Percentiles rank a stretch among this genome's conserved stretches.
Conservation (phyloP, 2,329 filamentous ascomycete genomes). For the Fusarium domesticum region DNA sequence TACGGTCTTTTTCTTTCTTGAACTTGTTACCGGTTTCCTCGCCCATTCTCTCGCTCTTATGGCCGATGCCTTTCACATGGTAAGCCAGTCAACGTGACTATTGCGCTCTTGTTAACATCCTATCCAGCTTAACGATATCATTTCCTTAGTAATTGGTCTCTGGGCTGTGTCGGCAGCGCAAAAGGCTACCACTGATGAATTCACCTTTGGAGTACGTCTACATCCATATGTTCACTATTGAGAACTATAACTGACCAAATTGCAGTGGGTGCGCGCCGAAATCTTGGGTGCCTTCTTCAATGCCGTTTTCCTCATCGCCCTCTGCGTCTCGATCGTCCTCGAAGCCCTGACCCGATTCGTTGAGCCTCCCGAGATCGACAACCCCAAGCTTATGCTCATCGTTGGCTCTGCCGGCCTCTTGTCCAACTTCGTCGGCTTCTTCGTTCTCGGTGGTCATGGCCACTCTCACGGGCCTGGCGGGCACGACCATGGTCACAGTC, state of each 20-base stretch:
- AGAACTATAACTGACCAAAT: constrained; percentile 20
- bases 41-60: constrained; percentile 91
- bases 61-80: constrained; percentile 98
- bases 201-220: constrained; percentile 81
- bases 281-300: constrained; percentile 96
- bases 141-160: constrained; percentile 85
- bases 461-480: constrained; percentile 69
- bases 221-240: not conserved
- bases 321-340: constrained; percentile 94
- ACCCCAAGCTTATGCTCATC: constrained; percentile 82
- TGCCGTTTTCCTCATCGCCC: constrained; percentile 92
- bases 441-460: constrained; percentile 90
- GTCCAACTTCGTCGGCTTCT: constrained; percentile 85
- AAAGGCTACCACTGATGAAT: constrained; percentile 81
- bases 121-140: constrained; percentile 84
- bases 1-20: constrained; percentile 82
- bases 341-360: constrained; percentile 91
- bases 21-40: constrained; percentile 79
- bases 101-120: constrained; percentile 11
- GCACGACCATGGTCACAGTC: constrained; percentile 45
- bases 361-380: constrained; percentile 81
- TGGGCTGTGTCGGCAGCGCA: constrained; percentile 93
- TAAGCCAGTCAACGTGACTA: constrained; percentile 39
- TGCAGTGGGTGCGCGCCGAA: constrained; percentile 91
- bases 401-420: constrained; percentile 82